Percentiles rank a stretch among this genome's conserved stretches.
phyloP scores from a whole-genome alignment of 75 land plant genomes.

The Selaginella tamariscina region DNA sequence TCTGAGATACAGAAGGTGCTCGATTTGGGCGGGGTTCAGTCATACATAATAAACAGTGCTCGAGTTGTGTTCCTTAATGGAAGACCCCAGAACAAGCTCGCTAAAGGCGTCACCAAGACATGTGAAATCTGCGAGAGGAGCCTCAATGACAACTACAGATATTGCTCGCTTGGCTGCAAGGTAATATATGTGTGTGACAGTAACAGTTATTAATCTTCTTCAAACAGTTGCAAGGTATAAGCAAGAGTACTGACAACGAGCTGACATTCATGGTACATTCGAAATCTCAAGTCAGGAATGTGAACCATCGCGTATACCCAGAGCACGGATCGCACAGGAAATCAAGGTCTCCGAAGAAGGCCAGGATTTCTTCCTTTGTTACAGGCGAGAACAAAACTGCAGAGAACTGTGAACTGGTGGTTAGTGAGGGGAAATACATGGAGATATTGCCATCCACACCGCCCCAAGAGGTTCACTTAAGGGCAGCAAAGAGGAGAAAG shows the following conservation, averaged over 20 bases:
- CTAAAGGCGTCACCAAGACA: constrained; percentile 77
- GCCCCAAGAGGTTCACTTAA: neutral
- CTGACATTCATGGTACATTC: neutral
- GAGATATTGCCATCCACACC: neutral
- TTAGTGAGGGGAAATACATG: no score
- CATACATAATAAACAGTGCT: constrained; percentile 85
- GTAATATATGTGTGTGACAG: no score
- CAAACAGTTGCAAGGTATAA: neutral
- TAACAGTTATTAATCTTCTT: neutral
- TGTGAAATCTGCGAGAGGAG: constrained; percentile 69
- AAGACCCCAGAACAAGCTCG: constrained; percentile 80
- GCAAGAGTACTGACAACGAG: neutral
- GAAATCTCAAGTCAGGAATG: neutral
- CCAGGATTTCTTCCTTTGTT: no score
- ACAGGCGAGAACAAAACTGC: no score
- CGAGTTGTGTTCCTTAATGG: constrained; percentile 74
- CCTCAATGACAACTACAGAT: constrained; percentile 70
- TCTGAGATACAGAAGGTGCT: constrained; percentile 75
- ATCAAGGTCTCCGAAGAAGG: neutral
- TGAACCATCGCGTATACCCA: neutral
- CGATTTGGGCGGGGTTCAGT: constrained; percentile 68
- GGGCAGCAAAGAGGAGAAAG: neutral
- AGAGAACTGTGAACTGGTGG: no score
- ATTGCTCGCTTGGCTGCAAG: constrained; percentile 94
- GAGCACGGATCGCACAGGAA: neutral